phyloP scores from a whole-genome alignment of 257 asterid genomes.

The Hygrophila difformis region DNA sequence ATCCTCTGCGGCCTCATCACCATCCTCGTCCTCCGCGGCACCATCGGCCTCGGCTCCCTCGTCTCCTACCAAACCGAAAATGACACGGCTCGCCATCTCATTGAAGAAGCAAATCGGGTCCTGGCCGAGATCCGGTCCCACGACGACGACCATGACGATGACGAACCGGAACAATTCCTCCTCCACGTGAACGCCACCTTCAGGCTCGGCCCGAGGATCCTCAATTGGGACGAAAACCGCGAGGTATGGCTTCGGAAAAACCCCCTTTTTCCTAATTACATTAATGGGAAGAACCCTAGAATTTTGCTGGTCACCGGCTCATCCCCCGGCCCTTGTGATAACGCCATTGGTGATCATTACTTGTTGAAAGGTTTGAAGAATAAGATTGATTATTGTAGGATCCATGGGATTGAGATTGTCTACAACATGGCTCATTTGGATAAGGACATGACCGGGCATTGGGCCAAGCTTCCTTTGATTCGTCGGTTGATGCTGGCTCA shows the following conservation, averaged over 20 bases:
- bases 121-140: constrained; percentile 73
- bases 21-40: constrained; percentile 79
- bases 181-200: constrained; percentile 34
- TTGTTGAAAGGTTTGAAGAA: constrained; percentile 67
- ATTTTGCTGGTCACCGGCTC: constrained; percentile 83
- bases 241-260: constrained; percentile 63
- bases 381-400: constrained; percentile 88
- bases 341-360: constrained; percentile 90
- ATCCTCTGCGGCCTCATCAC: constrained; percentile 81
- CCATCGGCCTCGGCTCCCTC: constrained; percentile 70
- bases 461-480: constrained; percentile 84
- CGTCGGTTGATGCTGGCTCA: constrained; percentile 83
- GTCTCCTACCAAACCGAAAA: constrained; percentile 55
- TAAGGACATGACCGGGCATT: constrained; percentile 77
- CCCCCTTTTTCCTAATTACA: constrained; percentile 48
- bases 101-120: constrained; percentile 65
- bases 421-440: constrained; percentile 92
- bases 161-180: constrained; percentile 23
- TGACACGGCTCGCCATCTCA: constrained; percentile 47
- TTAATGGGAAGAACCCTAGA: constrained; percentile 66
- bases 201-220: constrained; percentile 56
- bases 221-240: constrained; percentile 59
- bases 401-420: constrained; percentile 89
- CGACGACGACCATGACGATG: constrained; percentile 38
- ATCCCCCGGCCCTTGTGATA: constrained; percentile 74